Evolutionary conservation across 2,329 filamentous ascomycete genomes (phyloP), one percentile per base, ranked within the genome.

Genomic region (Neurospora sp.): DNA sequence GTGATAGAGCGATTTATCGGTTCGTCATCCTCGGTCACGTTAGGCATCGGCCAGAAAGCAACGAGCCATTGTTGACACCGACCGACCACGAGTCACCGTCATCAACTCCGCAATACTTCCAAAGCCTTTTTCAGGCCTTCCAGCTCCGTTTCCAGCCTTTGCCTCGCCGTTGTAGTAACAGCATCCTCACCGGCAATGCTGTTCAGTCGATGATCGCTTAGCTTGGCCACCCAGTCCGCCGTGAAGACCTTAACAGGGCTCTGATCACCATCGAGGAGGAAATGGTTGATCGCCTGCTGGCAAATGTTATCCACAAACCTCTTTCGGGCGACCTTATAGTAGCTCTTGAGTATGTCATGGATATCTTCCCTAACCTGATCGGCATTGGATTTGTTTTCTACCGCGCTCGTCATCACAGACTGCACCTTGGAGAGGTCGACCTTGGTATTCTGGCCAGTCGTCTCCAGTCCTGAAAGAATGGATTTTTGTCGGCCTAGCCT

Each of bases 291-390:
- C 0, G 83, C 87, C 72, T 91, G 89, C 71, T 84, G 83, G 74
- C 83, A 88, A 1, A 92, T 77, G 4, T 82, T 84, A 73, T 92
- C 89, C 1, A 90, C 83, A 70, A 92, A 90, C 0, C 88, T 84
- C 74, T 86, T 86, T 10, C 81, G 81, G 0, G 88, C 82, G 1
- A 90, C 84, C 37, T 86, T 83, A 79, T 92, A 91, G 77, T 89
- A 92, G 1, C 84, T 82, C 38, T 81, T 77, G 0, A 92, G 80
- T 1, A 86, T 85, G 70, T 91, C 85, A 69, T 90, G 86, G 5
- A 91, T 84, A 6, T 88, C 83, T 40, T 85, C 80, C 67, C 71
- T 72, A 0, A 71, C 66, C 15, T 75, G 73, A 19, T 75, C 69
- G 1, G 46, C 68, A 67, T 75, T 77, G 36, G 46, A 62, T 67